phyloP scores from a whole-genome alignment of 306 rosid genomes.

The Betula pendula region DNA sequence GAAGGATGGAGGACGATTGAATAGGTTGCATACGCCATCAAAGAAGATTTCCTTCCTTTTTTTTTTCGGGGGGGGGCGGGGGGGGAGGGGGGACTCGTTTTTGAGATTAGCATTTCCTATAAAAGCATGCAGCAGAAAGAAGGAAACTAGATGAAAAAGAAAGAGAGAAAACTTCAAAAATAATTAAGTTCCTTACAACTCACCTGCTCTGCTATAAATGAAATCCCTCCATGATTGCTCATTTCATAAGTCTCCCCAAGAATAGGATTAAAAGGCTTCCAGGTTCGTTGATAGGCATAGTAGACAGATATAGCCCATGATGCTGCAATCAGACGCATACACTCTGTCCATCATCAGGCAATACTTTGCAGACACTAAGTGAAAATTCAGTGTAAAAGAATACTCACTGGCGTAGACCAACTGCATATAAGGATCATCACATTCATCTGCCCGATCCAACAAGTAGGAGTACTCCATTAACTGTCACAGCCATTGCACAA shows the following conservation, averaged over 20 bases:
- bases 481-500: conserved; percentile 42
- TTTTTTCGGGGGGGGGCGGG: too few relatives aligned
- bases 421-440: conserved; percentile 82
- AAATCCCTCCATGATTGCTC: conserved; percentile 67
- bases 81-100: too few relatives aligned
- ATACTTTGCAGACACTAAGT: background rate
- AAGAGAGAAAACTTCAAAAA: conserved; percentile 6
- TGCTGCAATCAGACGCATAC: conserved; percentile 46
- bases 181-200: conserved; percentile 23
- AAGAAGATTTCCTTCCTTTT: too few relatives aligned
- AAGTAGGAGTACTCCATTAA: conserved; percentile 91
- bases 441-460: conserved; percentile 77
- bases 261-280: conserved; percentile 98
- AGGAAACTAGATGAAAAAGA: background rate
- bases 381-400: conserved; percentile 15
- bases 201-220: conserved; percentile 93
- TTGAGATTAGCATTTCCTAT: background rate
- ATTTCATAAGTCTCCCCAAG: conserved; percentile 94
- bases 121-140: conserved; percentile 13
- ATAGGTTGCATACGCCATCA: too few relatives aligned
- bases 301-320: conserved; percentile 96
- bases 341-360: conserved; percentile 20
- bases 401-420: conserved; percentile 79
- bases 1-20: conserved; percentile 11
- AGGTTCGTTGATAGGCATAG: conserved; percentile 87